Conservation (phyloP, 495 filamentous ascomycete genomes). For the Podospora bellae-mahoneyi region DNA sequence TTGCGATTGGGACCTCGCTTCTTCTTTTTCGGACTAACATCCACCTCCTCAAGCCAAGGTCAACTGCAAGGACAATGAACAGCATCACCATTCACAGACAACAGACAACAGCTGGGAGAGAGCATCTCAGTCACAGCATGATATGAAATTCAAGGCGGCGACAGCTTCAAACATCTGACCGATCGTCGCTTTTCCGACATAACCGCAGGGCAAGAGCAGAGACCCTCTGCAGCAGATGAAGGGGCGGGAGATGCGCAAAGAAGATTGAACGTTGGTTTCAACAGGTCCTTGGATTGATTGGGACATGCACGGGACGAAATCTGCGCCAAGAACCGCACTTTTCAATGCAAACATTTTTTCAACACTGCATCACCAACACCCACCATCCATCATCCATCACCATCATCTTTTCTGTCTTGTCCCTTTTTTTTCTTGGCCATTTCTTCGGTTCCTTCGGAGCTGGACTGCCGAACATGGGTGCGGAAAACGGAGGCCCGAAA, state of each 20-base stretch:
- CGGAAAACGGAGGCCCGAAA: neutral
- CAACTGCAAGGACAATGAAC: neutral
- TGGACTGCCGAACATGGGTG: neutral
- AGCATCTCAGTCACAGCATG: too few species aligned
- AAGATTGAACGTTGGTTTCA: too few species aligned
- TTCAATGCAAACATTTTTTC: too few species aligned
- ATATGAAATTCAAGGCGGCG: too few species aligned
- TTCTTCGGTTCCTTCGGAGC: neutral
- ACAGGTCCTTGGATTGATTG: neutral
- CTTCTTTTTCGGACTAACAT: neutral
- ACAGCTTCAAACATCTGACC: too few species aligned
- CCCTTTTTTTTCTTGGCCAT: neutral
- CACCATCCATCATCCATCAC: neutral
- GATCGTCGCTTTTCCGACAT: too few species aligned
- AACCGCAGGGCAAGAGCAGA: too few species aligned
- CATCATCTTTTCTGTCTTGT: too few species aligned
- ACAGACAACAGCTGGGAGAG: too few species aligned
- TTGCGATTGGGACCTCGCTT: slow-evolving; percentile 6
- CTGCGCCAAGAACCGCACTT: neutral
- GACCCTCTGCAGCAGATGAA: too few species aligned
- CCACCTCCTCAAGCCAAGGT: neutral
- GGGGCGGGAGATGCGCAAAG: too few species aligned
- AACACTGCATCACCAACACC: neutral
- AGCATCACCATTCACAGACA: too few species aligned
- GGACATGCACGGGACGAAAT: neutral